A percentile compares a stretch with the other conserved stretches of the same genome.
Evolutionary conservation across 305 asterid genomes (phyloP).

Genomic region (Fraxinus albicans): DNA sequence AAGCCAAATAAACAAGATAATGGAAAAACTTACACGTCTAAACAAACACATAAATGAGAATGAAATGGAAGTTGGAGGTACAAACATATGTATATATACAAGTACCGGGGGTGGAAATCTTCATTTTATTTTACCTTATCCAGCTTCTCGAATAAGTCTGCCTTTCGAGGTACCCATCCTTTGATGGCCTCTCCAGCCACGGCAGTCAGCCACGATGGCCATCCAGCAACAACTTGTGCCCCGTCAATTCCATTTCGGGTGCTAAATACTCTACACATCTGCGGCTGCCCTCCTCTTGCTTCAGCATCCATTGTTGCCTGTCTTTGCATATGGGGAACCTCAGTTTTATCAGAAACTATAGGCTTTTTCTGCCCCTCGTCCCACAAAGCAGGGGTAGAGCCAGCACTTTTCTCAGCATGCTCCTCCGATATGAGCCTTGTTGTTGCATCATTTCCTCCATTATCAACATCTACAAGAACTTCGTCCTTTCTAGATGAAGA

Average conservation of each 20-base stretch:
- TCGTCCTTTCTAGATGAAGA: slow-evolving; percentile 57
- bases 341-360: slow-evolving; percentile 42
- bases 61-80: slow-evolving; percentile 12
- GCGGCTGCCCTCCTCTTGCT: slow-evolving; percentile 47
- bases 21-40: background rate
- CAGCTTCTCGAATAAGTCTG: slow-evolving; percentile 78
- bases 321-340: slow-evolving; percentile 31
- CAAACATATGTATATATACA: background rate
- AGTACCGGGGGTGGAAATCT: background rate
- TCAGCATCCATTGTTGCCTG: slow-evolving; percentile 27
- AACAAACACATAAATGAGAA: background rate
- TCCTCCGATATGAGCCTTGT: slow-evolving; percentile 56
- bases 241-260: slow-evolving; percentile 70
- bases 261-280: slow-evolving; percentile 54
- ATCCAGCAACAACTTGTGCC: slow-evolving; percentile 78
- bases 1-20: background rate
- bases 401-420: slow-evolving; percentile 54
- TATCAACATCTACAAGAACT: slow-evolving; percentile 50
- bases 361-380: slow-evolving; percentile 48
- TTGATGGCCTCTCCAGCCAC: slow-evolving; percentile 92
- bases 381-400: slow-evolving; percentile 55
- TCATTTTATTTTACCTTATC: slow-evolving; percentile 58
- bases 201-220: slow-evolving; percentile 87
- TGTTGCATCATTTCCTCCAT: slow-evolving; percentile 63
- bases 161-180: slow-evolving; percentile 89